Evolutionary conservation across 805 yeast species (phyloP).

Genomic region (Metschnikowia santaceciliae): DNA sequence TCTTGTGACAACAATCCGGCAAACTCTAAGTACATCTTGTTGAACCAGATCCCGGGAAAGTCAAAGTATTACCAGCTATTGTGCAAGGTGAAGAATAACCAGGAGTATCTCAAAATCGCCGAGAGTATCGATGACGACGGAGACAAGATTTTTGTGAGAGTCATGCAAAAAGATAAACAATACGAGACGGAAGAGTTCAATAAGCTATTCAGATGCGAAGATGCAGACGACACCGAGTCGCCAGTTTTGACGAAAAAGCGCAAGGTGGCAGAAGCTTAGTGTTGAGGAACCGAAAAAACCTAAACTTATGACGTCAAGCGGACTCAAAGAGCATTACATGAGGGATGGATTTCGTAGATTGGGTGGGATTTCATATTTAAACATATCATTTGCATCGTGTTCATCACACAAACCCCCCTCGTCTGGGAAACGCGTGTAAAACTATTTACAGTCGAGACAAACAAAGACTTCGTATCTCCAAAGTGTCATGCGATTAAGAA

Average conservation of each 20-base stretch:
- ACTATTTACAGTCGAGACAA: constrained; percentile 16
- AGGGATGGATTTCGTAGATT: not conserved
- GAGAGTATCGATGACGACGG: constrained; percentile 32
- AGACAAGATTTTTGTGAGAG: constrained; percentile 32
- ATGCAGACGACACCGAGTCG: not conserved
- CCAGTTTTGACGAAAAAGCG: constrained; percentile 2
- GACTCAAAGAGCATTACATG: not conserved
- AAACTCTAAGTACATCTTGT: constrained; percentile 77
- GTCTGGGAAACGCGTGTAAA: constrained; percentile 1
- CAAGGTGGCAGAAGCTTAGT: not conserved
- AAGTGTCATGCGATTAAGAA: constrained; percentile 16
- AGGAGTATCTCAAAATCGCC: constrained; percentile 41
- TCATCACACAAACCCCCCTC: constrained; percentile 1
- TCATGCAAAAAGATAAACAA: constrained; percentile 29
- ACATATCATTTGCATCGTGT: constrained; percentile 4
- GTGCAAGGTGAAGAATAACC: constrained; percentile 51
- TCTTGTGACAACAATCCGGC: constrained; percentile 53
- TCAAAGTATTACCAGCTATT: constrained; percentile 54
- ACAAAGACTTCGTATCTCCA: constrained; percentile 10
- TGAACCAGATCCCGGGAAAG: constrained; percentile 77
- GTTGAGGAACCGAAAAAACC: not conserved
- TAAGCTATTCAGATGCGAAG: not conserved
- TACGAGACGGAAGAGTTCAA: constrained; percentile 17
- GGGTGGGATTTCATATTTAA: not conserved
- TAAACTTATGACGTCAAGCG: not conserved